Base-by-base conservation (phyloP, 129 eudicot species). In the Flaveria trinervia region DNA sequence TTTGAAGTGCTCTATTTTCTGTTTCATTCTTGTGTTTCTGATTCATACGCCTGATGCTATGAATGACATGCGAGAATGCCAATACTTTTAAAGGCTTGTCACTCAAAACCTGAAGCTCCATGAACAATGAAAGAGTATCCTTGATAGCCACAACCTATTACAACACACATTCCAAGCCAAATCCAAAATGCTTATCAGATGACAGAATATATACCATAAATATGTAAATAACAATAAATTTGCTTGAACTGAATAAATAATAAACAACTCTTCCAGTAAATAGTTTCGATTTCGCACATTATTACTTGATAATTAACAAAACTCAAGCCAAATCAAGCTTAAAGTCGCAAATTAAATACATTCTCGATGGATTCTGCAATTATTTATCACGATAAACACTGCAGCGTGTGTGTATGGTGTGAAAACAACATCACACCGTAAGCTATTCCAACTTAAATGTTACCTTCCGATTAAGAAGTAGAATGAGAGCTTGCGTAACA, bases 21-120 rank as follows among this genome's bases (percentile, higher is more conserved):
- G 91, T 82, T 71, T 94, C 97, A 55, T 94, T 92, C 88, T 94
- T 94, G 84, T 94, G 98, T 85, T 94, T 94, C 92, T 89, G 96
- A 84, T 94, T 94, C 98, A 94, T 89, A 5, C 96, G 89, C 82
- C 73, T 86, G 54, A 94, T 89, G 30, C 89, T 89, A 79, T 91
- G 92, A 79, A 94, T 81, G 15, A 94, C 88, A 80, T 94, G 98
- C 9, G 89, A 80, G 75, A 89, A 94, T 59, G 98, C 90, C 87
- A 94, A 62, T 61, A 83, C 66, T 71, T 83, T 83, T 80, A 94
- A 73, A 23, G 76, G 62, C 77, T 82, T 87, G 82, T 94, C 98
- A 60, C 86, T 96, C 60, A 91, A 78, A 57, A 89, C 85, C 83
- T 94, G 98, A 77, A 94, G 98, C 89, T 91, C 98, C 98, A 94